A percentile compares a stretch with the other conserved stretches of the same genome.
Conservation (phyloP, 2,329 filamentous ascomycete genomes). For the Emmonsiellopsis sp. region DNA sequence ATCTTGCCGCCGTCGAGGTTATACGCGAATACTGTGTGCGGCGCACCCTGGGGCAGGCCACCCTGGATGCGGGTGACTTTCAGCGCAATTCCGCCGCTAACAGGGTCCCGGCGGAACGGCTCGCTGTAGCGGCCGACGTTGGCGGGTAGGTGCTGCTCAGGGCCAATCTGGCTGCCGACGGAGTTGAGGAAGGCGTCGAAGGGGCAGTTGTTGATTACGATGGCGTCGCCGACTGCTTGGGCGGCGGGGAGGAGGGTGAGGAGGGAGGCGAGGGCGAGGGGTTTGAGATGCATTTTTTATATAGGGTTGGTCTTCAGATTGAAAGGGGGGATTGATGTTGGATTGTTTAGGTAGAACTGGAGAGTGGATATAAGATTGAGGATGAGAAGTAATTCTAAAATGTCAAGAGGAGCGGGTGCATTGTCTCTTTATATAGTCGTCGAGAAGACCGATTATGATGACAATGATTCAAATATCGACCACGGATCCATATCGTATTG, state of each 20-base stretch:
- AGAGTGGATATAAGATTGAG: too few relatives aligned
- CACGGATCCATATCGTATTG: too few relatives aligned
- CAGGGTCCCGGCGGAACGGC: slow-evolving; percentile 23
- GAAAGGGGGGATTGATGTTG: neutral
- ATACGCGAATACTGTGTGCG: slow-evolving; percentile 34
- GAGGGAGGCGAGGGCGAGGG: slow-evolving; percentile 7
- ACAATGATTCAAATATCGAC: too few relatives aligned
- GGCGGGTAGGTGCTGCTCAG: slow-evolving; percentile 18
- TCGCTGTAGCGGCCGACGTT: slow-evolving; percentile 26
- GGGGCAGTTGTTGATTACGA: slow-evolving; percentile 26
- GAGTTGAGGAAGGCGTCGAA: slow-evolving; percentile 29
- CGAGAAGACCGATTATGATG: too few relatives aligned
- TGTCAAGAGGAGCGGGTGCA: too few relatives aligned
- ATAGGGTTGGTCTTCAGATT: too few relatives aligned
- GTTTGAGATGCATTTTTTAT: slow-evolving; percentile 11
- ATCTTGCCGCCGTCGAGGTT: slow-evolving; percentile 26
- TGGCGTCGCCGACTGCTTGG: slow-evolving; percentile 22
- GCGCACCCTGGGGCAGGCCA: slow-evolving; percentile 26
- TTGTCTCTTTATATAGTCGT: too few relatives aligned
- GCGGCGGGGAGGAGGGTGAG: slow-evolving; percentile 18
- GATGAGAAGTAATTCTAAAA: too few relatives aligned
- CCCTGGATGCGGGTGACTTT: slow-evolving; percentile 30
- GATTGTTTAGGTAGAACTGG: too few relatives aligned
- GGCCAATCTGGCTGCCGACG: slow-evolving; percentile 19
- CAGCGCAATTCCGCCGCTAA: slow-evolving; percentile 32